phyloP scores from a whole-genome alignment of 805 yeast genomes.

The Metschnikowia corniflorae region DNA sequence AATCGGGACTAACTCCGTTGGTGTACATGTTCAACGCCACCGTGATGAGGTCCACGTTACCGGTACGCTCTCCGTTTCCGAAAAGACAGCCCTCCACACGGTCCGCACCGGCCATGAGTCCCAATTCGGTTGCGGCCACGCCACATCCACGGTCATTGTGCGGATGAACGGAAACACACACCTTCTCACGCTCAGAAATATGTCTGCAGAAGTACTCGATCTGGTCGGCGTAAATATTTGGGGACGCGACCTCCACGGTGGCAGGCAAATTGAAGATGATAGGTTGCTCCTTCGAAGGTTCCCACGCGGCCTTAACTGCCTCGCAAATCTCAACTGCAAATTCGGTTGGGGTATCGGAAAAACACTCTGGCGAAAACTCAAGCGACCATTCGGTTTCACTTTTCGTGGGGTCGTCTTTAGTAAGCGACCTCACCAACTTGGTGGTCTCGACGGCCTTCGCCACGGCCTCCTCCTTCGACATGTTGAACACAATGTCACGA shows the following conservation, averaged over 20 bases:
- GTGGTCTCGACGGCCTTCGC: slow-evolving; percentile 70
- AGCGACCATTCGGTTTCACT: slow-evolving; percentile 64
- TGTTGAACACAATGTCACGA: slow-evolving; percentile 71
- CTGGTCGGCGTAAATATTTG: slow-evolving; percentile 77
- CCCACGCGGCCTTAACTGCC: slow-evolving; percentile 78
- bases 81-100: slow-evolving; percentile 81
- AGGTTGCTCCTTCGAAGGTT: slow-evolving; percentile 69
- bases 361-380: slow-evolving; percentile 77
- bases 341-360: slow-evolving; percentile 70
- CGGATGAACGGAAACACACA: slow-evolving; percentile 66
- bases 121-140: slow-evolving; percentile 78
- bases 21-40: slow-evolving; percentile 76
- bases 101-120: slow-evolving; percentile 79
- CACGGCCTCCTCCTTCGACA: slow-evolving; percentile 66
- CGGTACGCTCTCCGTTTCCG: slow-evolving; percentile 84
- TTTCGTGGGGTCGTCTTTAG: slow-evolving; percentile 69
- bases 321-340: slow-evolving; percentile 75
- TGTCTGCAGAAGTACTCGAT: slow-evolving; percentile 69
- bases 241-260: slow-evolving; percentile 74
- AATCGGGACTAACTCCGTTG: slow-evolving; percentile 67
- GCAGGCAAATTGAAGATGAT: slow-evolving; percentile 78
- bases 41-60: slow-evolving; percentile 75
- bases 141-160: slow-evolving; percentile 84
- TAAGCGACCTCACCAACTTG: slow-evolving; percentile 59
- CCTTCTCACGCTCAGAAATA: slow-evolving; percentile 68